Percentiles rank a stretch among this genome's conserved stretches.
Conservation (phyloP, 106 monocot species). For the Apostasia shenzhenica region DNA sequence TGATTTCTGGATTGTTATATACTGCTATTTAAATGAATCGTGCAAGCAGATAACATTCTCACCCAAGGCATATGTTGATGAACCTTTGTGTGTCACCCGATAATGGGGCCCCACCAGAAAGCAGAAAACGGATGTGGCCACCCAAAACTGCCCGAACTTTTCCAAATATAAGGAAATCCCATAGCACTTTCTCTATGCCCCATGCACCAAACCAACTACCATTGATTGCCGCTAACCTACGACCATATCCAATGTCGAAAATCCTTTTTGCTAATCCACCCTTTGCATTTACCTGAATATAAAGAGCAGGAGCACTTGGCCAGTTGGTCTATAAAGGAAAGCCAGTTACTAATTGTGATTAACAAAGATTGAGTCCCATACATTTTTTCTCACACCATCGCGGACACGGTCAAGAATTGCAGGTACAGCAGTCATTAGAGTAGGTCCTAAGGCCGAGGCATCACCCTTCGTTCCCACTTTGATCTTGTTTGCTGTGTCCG, state of each 20-base stretch:
- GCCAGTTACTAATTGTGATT: neutral
- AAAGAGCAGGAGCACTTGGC: conserved; percentile 4
- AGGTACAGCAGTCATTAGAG: conserved; percentile 92
- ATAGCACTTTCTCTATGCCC: conserved; percentile 84
- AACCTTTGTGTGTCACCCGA: conserved; percentile 97
- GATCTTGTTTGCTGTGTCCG: conserved; percentile 98
- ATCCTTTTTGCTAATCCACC: conserved; percentile 83
- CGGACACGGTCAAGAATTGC: conserved; percentile 95
- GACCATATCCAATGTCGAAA: conserved; percentile 81
- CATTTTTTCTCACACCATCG: conserved; percentile 97
- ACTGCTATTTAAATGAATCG: neutral
- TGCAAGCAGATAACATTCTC: conserved; percentile 8
- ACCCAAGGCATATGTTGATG: conserved; percentile 98
- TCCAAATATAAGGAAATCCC: conserved; percentile 90
- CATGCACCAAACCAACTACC: conserved; percentile 99
- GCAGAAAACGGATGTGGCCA: conserved; percentile 74
- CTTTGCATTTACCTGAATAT: conserved; percentile 81
- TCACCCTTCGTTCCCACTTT: conserved; percentile 96
- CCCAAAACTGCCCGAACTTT: conserved; percentile 92
- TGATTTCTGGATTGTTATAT: too few relatives aligned
- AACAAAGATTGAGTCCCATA: conserved; percentile 12
- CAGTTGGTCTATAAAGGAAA: neutral
- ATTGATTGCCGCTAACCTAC: conserved; percentile 82
- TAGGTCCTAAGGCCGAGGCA: conserved; percentile 79
- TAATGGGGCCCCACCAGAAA: conserved; percentile 96